Percentiles rank a stretch among this genome's conserved stretches.
Conservation (phyloP, 805 yeast species). For the Saccharomycopsis sp. region DNA sequence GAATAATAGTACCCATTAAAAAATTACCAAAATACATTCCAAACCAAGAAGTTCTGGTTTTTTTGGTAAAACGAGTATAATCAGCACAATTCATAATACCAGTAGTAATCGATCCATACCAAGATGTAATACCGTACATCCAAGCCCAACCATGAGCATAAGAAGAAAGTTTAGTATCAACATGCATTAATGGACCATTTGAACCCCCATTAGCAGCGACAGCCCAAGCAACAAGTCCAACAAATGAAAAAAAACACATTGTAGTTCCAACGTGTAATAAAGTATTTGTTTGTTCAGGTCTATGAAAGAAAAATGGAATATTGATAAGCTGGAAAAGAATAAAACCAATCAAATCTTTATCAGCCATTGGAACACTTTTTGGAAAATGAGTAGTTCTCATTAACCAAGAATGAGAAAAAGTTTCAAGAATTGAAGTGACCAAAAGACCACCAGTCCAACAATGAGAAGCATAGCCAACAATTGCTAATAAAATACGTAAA, state of each 20-base stretch:
- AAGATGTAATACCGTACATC: constrained; percentile 29
- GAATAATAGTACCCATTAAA: constrained; percentile 29
- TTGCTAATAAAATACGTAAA: constrained; percentile 20
- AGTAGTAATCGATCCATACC: constrained; percentile 30
- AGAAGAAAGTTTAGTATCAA: constrained; percentile 10
- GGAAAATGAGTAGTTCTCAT: constrained; percentile 26
- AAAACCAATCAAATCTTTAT: constrained; percentile 29
- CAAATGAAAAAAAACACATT: constrained; percentile 25
- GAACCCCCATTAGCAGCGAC: constrained; percentile 22
- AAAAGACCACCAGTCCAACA: constrained; percentile 22
- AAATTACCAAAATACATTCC: constrained; percentile 25
- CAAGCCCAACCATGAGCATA: constrained; percentile 33
- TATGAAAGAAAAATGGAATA: constrained; percentile 19
- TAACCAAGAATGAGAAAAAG: constrained; percentile 21
- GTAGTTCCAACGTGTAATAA: constrained; percentile 16
- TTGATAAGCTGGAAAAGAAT: constrained; percentile 23
- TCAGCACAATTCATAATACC: constrained; percentile 29
- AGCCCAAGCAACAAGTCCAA: constrained; percentile 26
- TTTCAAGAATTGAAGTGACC: constrained; percentile 19
- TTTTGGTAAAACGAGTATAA: constrained; percentile 27
- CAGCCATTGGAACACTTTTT: constrained; percentile 26
- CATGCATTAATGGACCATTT: constrained; percentile 24
- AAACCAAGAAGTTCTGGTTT: constrained; percentile 23
- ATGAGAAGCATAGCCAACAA: constrained; percentile 22
- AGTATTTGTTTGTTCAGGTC: constrained; percentile 21